Base-by-base conservation (phyloP, 192 early-diverging fungal species). In the Backusella mclennaniae region DNA sequence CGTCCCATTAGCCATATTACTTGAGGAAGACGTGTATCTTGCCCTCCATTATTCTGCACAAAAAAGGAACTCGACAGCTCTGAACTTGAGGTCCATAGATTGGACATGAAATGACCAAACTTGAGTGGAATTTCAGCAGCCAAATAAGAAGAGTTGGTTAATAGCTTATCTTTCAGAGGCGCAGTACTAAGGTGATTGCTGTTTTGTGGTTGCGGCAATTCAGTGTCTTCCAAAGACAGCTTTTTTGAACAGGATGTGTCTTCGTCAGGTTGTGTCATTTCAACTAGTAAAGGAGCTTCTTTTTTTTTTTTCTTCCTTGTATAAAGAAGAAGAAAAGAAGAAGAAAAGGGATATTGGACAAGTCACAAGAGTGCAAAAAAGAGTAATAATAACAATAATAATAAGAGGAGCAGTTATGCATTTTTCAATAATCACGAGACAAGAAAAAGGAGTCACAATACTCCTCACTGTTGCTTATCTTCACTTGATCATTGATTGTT, bases 61-160 rank as follows among this genome's bases (percentile, higher is more conserved):
- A 79, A 71, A 4, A 66, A 44, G 14, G 68, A 69, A 36, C 67
- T 79, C 7, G 73, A 73, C 1, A 79, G 9, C 46, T 83, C 78
- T 59, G 82, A 73, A n/a, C 77, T 66, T 33, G 80, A 68, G 17
- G 66, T 73, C 82, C 82, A 83, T 53, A 83, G 73, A 36, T 79
- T 53, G 12, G 79, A 77, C 69, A 80, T 74, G 56, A 79, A 84
- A 44, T 84, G 79, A 39, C 82, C 82, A 33, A 84, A 23, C 49
- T 84, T 84, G 5, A 80, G 63, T 15, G 82, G 82, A 19, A 84
- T 84, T 35, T 84, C 82, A 8, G 82, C 82, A 0, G 82, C 79
- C 15, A 84, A 33, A 66, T 84, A 84, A 12, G 82, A 80, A 14
- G 82, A 80, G 35, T 80, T 84, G 15, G 82, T 80, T 35, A 79